Conservation (phyloP, 208 protist genomes). For the Crithidia expoeki region DNA sequence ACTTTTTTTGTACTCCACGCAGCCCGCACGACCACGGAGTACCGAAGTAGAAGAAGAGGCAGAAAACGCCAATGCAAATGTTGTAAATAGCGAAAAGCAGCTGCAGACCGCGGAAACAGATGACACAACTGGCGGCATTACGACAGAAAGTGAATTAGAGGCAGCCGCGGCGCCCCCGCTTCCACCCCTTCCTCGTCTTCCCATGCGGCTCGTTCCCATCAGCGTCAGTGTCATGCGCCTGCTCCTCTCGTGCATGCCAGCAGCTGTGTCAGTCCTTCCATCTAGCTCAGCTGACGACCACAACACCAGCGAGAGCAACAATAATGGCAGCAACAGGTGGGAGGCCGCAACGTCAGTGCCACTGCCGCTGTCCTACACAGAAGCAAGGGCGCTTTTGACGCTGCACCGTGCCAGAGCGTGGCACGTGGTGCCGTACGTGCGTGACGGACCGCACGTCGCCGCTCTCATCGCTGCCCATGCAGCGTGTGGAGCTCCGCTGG, state of each 20-base stretch:
- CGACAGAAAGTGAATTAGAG: neutral
- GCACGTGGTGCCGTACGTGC: constrained; percentile 54
- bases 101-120: neutral
- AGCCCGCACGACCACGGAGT: constrained; percentile 35
- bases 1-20: constrained; percentile 70
- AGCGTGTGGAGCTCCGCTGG: constrained; percentile 37
- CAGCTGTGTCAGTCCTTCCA: neutral
- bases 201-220: constrained; percentile 24
- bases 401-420: constrained; percentile 36
- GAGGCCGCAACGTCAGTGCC: neutral
- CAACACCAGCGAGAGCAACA: no score
- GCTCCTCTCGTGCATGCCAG: constrained; percentile 17
- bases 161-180: neutral
- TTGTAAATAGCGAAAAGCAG: neutral
- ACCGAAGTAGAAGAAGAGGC: neutral
- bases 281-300: no score
- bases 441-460: constrained; percentile 32
- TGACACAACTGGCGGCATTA: neutral
- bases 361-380: constrained; percentile 25
- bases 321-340: neutral
- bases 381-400: constrained; percentile 28
- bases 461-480: constrained; percentile 50
- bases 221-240: constrained; percentile 30
- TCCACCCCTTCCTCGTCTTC: constrained; percentile 9
- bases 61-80: neutral